These are phyloP conservation scores for Phascolomyces articulosus DNA, from an alignment of 371 early-diverging fungal species.

Conservation along the genomic window DNA sequence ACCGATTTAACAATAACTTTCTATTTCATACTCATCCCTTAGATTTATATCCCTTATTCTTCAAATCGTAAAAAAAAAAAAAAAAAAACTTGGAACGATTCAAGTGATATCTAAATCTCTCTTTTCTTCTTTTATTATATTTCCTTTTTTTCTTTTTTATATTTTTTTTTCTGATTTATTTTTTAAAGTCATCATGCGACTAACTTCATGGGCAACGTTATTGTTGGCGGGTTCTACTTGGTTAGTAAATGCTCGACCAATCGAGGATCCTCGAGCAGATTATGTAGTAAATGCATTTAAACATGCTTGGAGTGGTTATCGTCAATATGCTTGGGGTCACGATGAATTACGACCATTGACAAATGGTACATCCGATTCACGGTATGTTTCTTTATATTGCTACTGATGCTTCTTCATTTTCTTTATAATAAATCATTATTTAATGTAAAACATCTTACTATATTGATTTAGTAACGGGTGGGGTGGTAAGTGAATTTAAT, in stretches of 20 bases:
- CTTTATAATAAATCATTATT: slow-evolving; percentile 37
- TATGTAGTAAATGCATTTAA: slow-evolving; percentile 58
- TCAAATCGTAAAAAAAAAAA: background rate
- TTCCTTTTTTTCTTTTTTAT: background rate
- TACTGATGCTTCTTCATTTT: slow-evolving; percentile 25
- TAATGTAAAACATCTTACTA: background rate
- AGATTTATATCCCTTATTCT: background rate
- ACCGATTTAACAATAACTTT: too few relatives aligned
- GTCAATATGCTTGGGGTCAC: slow-evolving; percentile 56
- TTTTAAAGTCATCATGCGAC: background rate
- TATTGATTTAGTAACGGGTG: slow-evolving; percentile 42
- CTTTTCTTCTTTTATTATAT: background rate
- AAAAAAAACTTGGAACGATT: too few relatives aligned
- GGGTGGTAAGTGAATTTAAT: slow-evolving; percentile 37
- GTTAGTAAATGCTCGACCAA: slow-evolving; percentile 3
- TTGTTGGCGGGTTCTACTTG: background rate
- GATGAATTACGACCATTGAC: slow-evolving; percentile 60
- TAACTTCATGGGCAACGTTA: background rate
- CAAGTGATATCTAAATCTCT: background rate
- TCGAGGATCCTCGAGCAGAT: slow-evolving; percentile 10
- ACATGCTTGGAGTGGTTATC: slow-evolving; percentile 85
- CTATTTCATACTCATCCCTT: too few relatives aligned
- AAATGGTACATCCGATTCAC: slow-evolving; percentile 53
- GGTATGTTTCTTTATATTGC: slow-evolving; percentile 48
- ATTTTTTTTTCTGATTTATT: background rate